Base-by-base conservation (phyloP, 1,139 yeast species). In the Scheffersomyces segobiensis region DNA sequence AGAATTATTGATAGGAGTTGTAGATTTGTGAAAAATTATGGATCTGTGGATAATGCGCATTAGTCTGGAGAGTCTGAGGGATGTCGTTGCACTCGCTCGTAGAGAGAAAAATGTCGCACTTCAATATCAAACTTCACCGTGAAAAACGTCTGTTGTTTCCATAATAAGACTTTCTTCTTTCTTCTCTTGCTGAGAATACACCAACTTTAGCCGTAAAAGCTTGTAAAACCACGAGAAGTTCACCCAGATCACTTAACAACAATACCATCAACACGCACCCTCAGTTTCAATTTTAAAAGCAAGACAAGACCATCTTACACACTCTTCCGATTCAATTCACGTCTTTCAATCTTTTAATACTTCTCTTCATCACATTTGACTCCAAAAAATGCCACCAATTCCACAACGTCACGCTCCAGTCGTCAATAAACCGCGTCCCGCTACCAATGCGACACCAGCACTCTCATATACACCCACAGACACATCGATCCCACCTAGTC, bases 391-490 rank as follows among this genome's bases (percentile, higher is more conserved):
- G 57, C 59, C 57, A 26, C 59, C 56, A 26, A 58, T 59, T 52
- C 60, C 56, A 22, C 55, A 56, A 51, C 58, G 24, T 26, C 53
- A 57, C 51, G 57, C 46, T 21, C 59, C 50, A 56, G 47, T 60
- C 59, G 55, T 57, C 59, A 56, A 64, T 56, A 74, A 74, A 60
- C 73, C 77, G 10, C 70, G 78, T 52, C 65, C 72, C n/a, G 72
- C 70, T 55, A 69, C 78, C 6, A 71, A 76, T n/a, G 78, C 81
- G 0, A 70, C 76, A 0, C 84, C 85, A 2, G 70, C 78, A 1
- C 67, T 77, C 19, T 78, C 82, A 20, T 79, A 83, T 64, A 83
- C 87, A 53, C 97, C 97, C 5, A 89, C 93, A 1, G 96, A 90
- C 68, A 80, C 86, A 53, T 81, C 85, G 49, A 84, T 91, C 49